Evolutionary conservation across 2,329 filamentous ascomycete species (phyloP), one percentile per base, ranked within the genome.

Genomic region (Cylindrodendrum hubeiense): DNA sequence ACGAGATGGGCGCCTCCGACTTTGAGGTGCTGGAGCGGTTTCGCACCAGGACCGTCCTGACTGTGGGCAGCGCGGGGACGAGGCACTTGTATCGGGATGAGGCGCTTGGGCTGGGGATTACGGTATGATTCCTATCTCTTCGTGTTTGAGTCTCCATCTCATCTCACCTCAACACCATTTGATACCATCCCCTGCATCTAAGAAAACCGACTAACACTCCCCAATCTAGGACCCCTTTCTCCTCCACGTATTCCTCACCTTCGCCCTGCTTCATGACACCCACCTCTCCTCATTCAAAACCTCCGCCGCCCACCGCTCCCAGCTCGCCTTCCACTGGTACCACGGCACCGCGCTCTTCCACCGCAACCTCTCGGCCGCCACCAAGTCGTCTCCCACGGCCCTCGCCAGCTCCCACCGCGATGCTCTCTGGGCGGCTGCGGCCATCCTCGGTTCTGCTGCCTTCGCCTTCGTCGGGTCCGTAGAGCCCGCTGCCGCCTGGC

Each of bases 211-310:
- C 62, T 21, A 9, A 65, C 34, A 1, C 30, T 75, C 50, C 65
- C 50, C 17, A 7, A 13, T 30, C 3, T 33, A 85, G 84, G 77
- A 86, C 52, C 80, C 84, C 0, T 88, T 85, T 59, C 78, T 90
- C 5, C 82, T 88, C 77, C 87, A 90, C 72, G 78, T 84, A 50
- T 79, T 88, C 19, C 77, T 89, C 30, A 80, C 84, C 21, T 70
- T 89, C 22, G 84, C 87, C 3, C 73, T 85, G 4, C 81, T 87
- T 67, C 87, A 90, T 67, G 86, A 89, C 65, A 79, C 83, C 6
- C 78, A 82, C 65, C 73, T 85, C 41, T 68, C 69, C 13, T 70
- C 67, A 2, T 5, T 44, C 60, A 54, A 37, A 22, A 10, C 65
- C 54, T 21, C 67, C n/a, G 22, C 66, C 43, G 74, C 72, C n/a